Conservation (phyloP, 192 early-diverging fungal species). For the Coemansia sp. region DNA sequence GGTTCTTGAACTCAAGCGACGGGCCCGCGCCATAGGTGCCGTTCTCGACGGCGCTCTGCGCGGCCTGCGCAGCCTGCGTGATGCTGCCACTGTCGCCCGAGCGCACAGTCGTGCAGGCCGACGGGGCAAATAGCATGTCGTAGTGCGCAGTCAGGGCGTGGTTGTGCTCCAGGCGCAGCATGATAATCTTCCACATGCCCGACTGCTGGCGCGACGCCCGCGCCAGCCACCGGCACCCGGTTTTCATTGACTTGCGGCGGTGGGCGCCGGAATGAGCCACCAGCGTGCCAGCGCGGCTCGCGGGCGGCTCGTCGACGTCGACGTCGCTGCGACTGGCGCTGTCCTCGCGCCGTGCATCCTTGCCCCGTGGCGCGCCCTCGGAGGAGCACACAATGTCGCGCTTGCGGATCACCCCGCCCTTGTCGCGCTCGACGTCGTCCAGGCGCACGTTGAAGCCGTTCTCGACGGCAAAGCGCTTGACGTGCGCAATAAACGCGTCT, state of each 20-base stretch:
- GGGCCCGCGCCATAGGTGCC: constrained; percentile 26
- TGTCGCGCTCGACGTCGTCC: constrained; percentile 51
- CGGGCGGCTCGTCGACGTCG: not conserved
- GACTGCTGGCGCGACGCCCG: constrained; percentile 45
- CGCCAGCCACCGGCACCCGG: constrained; percentile 49
- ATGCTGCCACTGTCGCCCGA: constrained; percentile 41
- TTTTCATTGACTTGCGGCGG: constrained; percentile 50
- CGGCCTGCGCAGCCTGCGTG: constrained; percentile 28
- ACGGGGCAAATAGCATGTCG: constrained; percentile 16
- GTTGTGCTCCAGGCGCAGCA: constrained; percentile 49
- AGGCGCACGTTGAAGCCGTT: constrained; percentile 51
- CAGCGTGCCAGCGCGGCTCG: not conserved
- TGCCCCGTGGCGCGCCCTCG: constrained; percentile 45
- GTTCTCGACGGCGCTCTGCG: constrained; percentile 20
- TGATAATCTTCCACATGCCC: constrained; percentile 51
- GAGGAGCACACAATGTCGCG: constrained; percentile 52
- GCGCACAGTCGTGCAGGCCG: constrained; percentile 5
- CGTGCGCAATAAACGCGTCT: constrained; percentile 44
- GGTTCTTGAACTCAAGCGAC: constrained; percentile 38
- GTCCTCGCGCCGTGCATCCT: constrained; percentile 42
- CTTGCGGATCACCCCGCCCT: constrained; percentile 47
- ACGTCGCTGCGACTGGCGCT: constrained; percentile 22
- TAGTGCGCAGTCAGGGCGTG: constrained; percentile 39
- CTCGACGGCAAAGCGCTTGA: constrained; percentile 41
- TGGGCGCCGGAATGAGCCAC: constrained; percentile 45